phyloP scores from a whole-genome alignment of 148 eudicot species.

The Diospyros lotus region DNA sequence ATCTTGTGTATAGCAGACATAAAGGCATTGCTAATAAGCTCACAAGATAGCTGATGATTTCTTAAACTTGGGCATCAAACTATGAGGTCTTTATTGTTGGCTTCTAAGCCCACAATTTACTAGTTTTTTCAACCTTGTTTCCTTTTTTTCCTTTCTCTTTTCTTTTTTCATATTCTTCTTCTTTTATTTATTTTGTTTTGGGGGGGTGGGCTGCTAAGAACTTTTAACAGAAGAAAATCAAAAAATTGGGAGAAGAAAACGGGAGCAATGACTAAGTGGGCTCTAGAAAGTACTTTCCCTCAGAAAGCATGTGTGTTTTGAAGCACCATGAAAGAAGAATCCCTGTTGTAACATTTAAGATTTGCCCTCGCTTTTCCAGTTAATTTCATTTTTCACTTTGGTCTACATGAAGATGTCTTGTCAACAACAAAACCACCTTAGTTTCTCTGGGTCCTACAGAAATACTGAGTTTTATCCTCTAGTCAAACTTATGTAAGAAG shows the following conservation, averaged over 20 bases:
- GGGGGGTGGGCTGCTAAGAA: too few relatives aligned
- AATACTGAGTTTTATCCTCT: background rate
- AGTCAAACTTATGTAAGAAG: background rate
- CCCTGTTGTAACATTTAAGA: background rate
- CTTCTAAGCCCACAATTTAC: too few relatives aligned
- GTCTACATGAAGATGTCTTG: background rate
- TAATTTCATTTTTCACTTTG: background rate
- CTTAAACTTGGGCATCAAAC: background rate
- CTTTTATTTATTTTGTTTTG: too few relatives aligned
- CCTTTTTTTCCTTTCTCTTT: too few relatives aligned
- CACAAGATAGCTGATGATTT: background rate
- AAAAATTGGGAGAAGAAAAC: background rate
- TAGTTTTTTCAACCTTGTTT: too few relatives aligned
- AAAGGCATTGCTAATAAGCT: background rate
- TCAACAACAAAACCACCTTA: background rate
- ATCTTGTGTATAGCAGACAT: background rate
- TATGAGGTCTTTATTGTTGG: too few relatives aligned
- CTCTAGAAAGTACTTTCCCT: background rate
- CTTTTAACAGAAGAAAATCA: too few relatives aligned
- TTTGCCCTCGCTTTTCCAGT: background rate
- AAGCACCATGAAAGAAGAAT: background rate
- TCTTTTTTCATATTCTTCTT: too few relatives aligned
- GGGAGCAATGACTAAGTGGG: background rate
- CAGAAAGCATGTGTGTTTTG: background rate
- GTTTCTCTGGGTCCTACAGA: conserved; percentile 4